Base-by-base conservation (phyloP, 2,329 filamentous ascomycete genomes). In the Botrytis squamosa region DNA sequence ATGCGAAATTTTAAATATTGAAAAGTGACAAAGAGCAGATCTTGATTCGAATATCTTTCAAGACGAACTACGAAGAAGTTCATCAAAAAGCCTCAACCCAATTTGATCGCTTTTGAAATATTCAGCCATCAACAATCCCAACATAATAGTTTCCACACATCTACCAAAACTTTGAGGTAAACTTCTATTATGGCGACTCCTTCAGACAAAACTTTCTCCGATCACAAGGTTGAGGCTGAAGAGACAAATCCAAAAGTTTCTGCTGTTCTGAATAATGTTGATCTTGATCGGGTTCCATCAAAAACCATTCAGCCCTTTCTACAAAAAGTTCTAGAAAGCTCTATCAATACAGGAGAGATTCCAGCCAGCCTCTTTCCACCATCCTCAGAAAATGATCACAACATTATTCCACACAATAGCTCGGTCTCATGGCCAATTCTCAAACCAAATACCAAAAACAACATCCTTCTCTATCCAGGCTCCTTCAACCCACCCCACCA, bases 401-500 rank as follows among this genome's bases (percentile, higher is more conserved):
- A 1, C 10, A 1, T 33, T 29, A 36, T n/a, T 25, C 22, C 44
- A n/a, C 33, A 16, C 18, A 42, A 4, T 25, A 33, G 18, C 18
- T 3, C 40, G 1, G 29, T 29, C 10, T 8, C 25, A 22, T 57
- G 49, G 25, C 66, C 66, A 7, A 33, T 42, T n/a, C 66, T 68
- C 18, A 22, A 68, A 2, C 1, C 36, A 12, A 33, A 42, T 22
- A 6, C 25, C 36, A 68, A n/a, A 42, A 68, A 68, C 18, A 68
- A 57, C 3, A 57, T 68, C 10, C 36, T 68, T 38, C 49, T 68
- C 1, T 68, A 68, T 12, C 25, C 49, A 33, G 66, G 66, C 49
- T 68, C 36, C 16, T 68, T 68, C 18, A 68, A 68, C 18, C 66
- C 66, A 33, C 66, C 49, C 18, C 66, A 68, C 4, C 66, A 57